These are phyloP conservation scores for Orbilia blumenaviensis DNA, from an alignment of 2,329 filamentous ascomycete species.

Conservation along the genomic window DNA sequence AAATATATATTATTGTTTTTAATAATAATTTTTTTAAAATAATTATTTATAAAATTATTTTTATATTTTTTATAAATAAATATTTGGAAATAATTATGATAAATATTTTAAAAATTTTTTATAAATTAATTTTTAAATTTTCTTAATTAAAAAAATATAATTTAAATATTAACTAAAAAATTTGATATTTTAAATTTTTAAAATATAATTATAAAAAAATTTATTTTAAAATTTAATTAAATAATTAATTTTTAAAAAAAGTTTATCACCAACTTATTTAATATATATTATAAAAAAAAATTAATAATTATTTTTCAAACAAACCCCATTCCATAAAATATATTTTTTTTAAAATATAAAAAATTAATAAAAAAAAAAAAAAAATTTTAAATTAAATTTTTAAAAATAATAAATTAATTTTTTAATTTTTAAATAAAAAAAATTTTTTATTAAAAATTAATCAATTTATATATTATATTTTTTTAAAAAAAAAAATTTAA, in stretches of 20 bases:
- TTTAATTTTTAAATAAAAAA: background rate
- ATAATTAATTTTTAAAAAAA: too few species aligned
- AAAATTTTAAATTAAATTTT: conserved; percentile 1
- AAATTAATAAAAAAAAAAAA: background rate
- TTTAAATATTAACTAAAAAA: background rate
- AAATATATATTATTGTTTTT: too few species aligned
- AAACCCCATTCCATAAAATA: background rate
- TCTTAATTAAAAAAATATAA: background rate
- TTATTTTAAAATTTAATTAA: too few species aligned
- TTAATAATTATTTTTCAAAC: background rate
- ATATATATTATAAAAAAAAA: background rate
- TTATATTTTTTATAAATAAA: background rate
- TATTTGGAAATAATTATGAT: background rate
- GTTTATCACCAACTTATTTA: background rate
- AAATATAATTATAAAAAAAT: too few species aligned
- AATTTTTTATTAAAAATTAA: background rate
- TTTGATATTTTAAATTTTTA: background rate
- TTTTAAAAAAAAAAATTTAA: background rate
- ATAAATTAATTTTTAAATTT: background rate
- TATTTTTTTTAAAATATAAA: background rate
- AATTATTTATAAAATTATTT: background rate
- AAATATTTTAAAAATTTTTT: background rate
- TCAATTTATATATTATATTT: conserved; percentile 7
- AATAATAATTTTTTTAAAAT: too few species aligned
- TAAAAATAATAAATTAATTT: background rate